Evolutionary conservation across 73 alveolate genomes (phyloP).

Genomic region (Paramecium sexaurelia): DNA sequence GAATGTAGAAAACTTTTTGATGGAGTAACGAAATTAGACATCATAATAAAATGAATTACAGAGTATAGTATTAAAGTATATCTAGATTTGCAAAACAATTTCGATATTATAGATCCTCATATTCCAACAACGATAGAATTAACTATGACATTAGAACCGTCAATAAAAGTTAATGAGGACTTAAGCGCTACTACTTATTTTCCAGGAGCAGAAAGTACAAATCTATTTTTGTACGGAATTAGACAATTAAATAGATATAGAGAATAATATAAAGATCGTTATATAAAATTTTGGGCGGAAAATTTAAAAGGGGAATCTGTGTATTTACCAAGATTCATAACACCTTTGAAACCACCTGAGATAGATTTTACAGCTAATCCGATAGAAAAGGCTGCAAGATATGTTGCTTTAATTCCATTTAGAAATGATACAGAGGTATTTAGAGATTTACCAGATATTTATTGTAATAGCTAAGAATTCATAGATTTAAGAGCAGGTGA

Average conservation of each 20-base stretch:
- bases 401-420: constrained; percentile 96
- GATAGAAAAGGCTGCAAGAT: constrained; percentile 96
- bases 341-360: constrained; percentile 89
- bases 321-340: constrained; percentile 89
- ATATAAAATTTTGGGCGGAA: constrained; percentile 91
- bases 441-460: constrained; percentile 97
- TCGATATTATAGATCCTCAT: constrained; percentile 64
- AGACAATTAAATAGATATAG: constrained; percentile 70
- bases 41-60: constrained; percentile 47
- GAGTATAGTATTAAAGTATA: constrained; percentile 43
- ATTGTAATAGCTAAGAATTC: constrained; percentile 95
- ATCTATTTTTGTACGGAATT: constrained; percentile 85
- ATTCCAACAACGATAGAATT: constrained; percentile 67
- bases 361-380: constrained; percentile 83
- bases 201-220: constrained; percentile 91
- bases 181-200: constrained; percentile 74
- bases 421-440: constrained; percentile 95
- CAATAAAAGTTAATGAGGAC: constrained; percentile 33
- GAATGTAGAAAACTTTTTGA: constrained; percentile 66
- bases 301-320: constrained; percentile 93
- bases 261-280: constrained; percentile 78
- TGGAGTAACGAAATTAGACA: constrained; percentile 16
- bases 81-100: constrained; percentile 69
- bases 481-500: constrained; percentile 97
- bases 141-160: constrained; percentile 68